These are phyloP conservation scores for Ophiostoma pallidulum DNA, from an alignment of 2,329 filamentous ascomycete species.

Conservation along the genomic window DNA sequence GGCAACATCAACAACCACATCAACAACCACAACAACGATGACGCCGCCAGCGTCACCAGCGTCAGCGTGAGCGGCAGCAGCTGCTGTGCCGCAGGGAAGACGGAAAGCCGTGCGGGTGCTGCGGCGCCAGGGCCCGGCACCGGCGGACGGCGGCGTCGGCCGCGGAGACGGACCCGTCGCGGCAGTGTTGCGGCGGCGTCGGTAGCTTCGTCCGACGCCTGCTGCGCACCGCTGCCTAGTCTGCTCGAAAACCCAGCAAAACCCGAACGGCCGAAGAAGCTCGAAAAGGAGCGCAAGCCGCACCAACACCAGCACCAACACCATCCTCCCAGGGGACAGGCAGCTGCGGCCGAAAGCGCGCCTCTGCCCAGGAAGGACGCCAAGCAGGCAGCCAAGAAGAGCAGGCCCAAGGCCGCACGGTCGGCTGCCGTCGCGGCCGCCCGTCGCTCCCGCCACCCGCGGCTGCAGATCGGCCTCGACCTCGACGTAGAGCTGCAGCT, in stretches of 20 bases:
- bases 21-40: background rate
- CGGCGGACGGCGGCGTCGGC: background rate
- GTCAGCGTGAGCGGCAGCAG: background rate
- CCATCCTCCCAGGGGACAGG: too few relatives aligned
- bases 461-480: constrained; percentile 37
- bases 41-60: background rate
- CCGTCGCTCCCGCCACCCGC: constrained; percentile 8
- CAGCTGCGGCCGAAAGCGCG: too few relatives aligned
- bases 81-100: background rate
- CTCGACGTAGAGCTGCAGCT: constrained; percentile 69
- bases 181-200: background rate
- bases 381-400: background rate
- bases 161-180: background rate
- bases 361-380: too few relatives aligned
- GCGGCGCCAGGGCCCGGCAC: background rate
- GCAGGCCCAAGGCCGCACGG: background rate
- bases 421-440: background rate
- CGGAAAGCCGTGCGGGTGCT: background rate
- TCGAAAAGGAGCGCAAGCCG: too few relatives aligned
- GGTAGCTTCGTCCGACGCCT: background rate
- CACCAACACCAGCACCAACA: too few relatives aligned
- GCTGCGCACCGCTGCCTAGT: constrained; percentile 1
- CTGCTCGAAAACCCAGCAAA: too few relatives aligned
- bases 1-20: too few relatives aligned
- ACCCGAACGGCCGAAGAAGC: too few relatives aligned